A percentile compares a stretch with the other conserved stretches of the same genome.
Evolutionary conservation across 2,329 filamentous ascomycete genomes (phyloP).

Genomic region (Cordyceps farinosa): DNA sequence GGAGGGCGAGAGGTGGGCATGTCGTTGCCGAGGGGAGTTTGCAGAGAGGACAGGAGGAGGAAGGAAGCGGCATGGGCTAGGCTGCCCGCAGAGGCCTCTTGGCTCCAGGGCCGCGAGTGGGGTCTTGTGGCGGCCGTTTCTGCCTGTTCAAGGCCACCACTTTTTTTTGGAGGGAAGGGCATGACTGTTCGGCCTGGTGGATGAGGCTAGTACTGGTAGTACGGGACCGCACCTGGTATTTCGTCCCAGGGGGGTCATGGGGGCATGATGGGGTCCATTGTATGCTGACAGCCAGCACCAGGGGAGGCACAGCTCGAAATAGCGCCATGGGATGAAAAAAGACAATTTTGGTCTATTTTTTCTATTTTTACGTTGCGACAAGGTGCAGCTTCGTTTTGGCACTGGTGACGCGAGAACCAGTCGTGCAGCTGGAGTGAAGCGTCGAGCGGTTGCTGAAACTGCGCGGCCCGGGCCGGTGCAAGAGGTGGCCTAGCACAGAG

Average conservation of each 20-base stretch:
- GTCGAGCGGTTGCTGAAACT: conserved; percentile 1
- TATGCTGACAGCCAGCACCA: not conserved
- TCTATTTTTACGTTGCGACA: not conserved
- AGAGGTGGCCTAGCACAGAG: too few relatives aligned
- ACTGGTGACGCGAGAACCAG: not conserved
- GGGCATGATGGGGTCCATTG: not conserved
- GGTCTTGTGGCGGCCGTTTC: conserved; percentile 2
- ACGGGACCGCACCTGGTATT: not conserved
- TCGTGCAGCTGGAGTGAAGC: not conserved
- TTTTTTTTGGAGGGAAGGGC: not conserved
- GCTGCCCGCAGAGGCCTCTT: conserved; percentile 2
- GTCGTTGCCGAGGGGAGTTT: too few relatives aligned
- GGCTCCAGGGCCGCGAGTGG: not conserved
- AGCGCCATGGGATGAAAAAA: not conserved
- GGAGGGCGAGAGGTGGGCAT: too few relatives aligned
- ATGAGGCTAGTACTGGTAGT: too few relatives aligned
- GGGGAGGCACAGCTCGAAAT: not conserved
- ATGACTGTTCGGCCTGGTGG: conserved; percentile 7
- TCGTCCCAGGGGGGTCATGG: not conserved
- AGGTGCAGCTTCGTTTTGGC: not conserved
- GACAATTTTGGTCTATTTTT: not conserved
- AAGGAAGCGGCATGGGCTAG: not conserved
- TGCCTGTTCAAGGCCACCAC: not conserved
- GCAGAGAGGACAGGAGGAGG: too few relatives aligned
- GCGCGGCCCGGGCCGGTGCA: not conserved